phyloP scores from a whole-genome alignment of 441 rosid species.

The Dalechampia spathulata region DNA sequence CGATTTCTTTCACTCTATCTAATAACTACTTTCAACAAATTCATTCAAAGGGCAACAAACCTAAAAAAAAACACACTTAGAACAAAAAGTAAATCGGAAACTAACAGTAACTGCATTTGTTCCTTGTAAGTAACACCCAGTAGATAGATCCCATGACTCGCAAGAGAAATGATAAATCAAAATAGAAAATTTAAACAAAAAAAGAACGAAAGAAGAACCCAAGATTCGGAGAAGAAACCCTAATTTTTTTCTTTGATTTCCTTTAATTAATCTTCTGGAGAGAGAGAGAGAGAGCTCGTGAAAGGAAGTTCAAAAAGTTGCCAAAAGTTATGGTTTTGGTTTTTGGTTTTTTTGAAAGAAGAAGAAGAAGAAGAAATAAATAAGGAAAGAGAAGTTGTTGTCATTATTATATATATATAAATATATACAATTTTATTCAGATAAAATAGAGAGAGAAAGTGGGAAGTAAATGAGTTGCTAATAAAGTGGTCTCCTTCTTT shows the following conservation, averaged over 20 bases:
- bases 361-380: background rate
- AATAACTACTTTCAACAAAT: background rate
- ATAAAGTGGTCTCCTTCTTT: no score
- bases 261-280: no score
- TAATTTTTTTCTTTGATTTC: background rate
- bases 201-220: no score
- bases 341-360: background rate
- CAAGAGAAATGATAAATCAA: background rate
- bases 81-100: background rate
- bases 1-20: background rate
- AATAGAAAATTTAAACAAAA: background rate
- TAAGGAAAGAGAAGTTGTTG: background rate
- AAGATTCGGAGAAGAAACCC: conserved; percentile 6
- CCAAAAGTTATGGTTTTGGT: background rate
- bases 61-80: background rate
- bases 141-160: no score
- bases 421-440: no score
- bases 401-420: background rate
- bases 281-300: conserved; percentile 3
- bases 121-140: background rate
- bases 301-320: background rate
- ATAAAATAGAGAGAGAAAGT: background rate
- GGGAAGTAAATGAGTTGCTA: no score
- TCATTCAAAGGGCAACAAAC: background rate
- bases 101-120: background rate